Evolutionary conservation across 2,329 filamentous ascomycete genomes (phyloP).

Genomic region (Colletotrichum lini): DNA sequence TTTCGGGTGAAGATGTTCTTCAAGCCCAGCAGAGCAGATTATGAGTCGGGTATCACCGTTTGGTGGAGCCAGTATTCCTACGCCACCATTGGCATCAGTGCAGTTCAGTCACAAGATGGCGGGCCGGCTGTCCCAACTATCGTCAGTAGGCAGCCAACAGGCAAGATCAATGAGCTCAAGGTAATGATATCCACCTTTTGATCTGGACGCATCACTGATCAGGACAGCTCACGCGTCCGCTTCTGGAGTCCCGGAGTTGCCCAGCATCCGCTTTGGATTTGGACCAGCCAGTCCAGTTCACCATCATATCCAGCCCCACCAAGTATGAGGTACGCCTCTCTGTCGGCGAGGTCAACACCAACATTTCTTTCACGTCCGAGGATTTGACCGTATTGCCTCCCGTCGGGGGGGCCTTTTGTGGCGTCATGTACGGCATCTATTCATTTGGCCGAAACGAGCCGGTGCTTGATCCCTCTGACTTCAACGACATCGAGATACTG

Average conservation of each 20-base stretch:
- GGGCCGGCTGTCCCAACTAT: constrained; percentile 36
- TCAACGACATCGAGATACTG: constrained; percentile 44
- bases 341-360: constrained; percentile 15
- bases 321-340: constrained; percentile 44
- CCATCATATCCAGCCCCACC: constrained; percentile 42
- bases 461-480: constrained; percentile 51
- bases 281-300: constrained; percentile 32
- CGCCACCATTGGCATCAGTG: constrained; percentile 49
- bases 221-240: constrained; percentile 24
- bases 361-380: constrained; percentile 37
- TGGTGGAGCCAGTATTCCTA: constrained; percentile 67
- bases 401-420: constrained; percentile 50
- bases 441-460: constrained; percentile 49
- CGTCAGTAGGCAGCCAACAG: constrained; percentile 44
- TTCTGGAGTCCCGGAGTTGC: not conserved
- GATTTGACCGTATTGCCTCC: constrained; percentile 48
- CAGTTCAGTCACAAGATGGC: constrained; percentile 41
- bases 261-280: not conserved
- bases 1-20: constrained; percentile 64
- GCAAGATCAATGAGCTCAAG: constrained; percentile 43
- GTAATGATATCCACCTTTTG: constrained; percentile 22
- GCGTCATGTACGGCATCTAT: constrained; percentile 51
- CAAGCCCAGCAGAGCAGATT: constrained; percentile 55
- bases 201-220: constrained; percentile 9
- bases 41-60: constrained; percentile 67